Base-by-base conservation (phyloP, 2,329 filamentous ascomycete genomes). In the Arthrobotrys megalospora region DNA sequence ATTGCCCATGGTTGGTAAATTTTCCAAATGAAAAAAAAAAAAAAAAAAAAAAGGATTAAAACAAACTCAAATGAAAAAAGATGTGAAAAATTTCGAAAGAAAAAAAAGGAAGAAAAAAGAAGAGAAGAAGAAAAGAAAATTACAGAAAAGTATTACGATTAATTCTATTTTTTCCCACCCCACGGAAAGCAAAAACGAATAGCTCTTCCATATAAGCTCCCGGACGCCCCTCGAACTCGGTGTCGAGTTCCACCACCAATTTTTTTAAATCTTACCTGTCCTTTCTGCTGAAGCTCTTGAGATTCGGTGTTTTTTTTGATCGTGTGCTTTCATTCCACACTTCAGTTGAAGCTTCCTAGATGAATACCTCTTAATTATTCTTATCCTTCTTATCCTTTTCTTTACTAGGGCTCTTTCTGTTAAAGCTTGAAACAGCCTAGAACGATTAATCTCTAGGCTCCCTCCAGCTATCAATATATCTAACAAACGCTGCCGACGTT, bases 11-110 rank as follows among this genome's bases (percentile, higher is more conserved):
- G 41, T 55, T 60, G 68, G 62, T 52, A 48, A 68, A 14, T 45
- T 48, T 28, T 36, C 12, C 48, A 67, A 24, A 65, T 43, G 52
- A 63, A 73, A 73, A 71, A 69, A 70, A 80, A 79, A 67, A 64
- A 79, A 76, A 67, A 79, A 73, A 53, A 75, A 67, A 79, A 65
- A 75, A 53, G 45, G 66, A 62, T 60, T 50, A 36, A 53, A 80
- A 75, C 73, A 72, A 79, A 63, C 34, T 55, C 62, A 76, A 60
- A 58, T 62, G 58, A 69, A 50, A 45, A 48, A 62, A 52, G 70
- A 80, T n/a, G n/a, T n/a, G n/a, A n/a, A n/a, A n/a, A n/a, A n/a
- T n/a, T n/a, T n/a, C n/a, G 58, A 69, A 50, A 45, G 43, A 62
- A 72, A 55, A 71, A 60, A 28, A 38, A 16, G 41, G 62, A 47